Percentiles rank a stretch among this genome's conserved stretches.
Conservation (phyloP, 2,329 filamentous ascomycete species). For the Byssochlamys sp. region DNA sequence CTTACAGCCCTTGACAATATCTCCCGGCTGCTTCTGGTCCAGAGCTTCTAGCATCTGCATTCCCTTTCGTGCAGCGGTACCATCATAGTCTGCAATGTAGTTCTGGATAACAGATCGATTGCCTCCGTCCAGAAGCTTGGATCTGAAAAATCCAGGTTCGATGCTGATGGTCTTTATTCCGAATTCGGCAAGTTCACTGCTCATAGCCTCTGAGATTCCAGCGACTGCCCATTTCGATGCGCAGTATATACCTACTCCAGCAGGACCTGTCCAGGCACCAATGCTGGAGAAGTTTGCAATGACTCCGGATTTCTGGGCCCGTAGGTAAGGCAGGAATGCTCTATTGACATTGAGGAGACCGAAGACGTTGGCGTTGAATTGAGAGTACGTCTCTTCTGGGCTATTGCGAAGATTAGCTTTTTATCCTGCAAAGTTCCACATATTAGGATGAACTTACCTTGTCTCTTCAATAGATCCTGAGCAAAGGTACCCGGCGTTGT, state of each 20-base stretch:
- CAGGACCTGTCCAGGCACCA: constrained; percentile 16
- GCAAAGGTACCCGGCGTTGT: constrained; percentile 23
- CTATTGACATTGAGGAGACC: constrained; percentile 28
- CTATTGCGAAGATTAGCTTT: not conserved
- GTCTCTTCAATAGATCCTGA: constrained; percentile 21
- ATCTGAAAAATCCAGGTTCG: constrained; percentile 12
- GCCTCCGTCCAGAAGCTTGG: constrained; percentile 7
- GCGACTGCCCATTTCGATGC: constrained; percentile 21
- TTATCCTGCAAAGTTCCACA: not conserved
- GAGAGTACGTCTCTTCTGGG: constrained; percentile 12
- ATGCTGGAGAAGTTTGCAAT: constrained; percentile 31
- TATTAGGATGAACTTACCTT: constrained; percentile 6
- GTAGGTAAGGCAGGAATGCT: constrained; percentile 29
- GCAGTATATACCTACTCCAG: constrained; percentile 23
- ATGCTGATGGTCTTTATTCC: constrained; percentile 9
- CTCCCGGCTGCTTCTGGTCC: constrained; percentile 46
- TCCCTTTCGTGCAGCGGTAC: constrained; percentile 4
- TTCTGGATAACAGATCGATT: not conserved
- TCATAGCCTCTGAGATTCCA: not conserved
- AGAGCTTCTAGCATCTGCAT: constrained; percentile 19
- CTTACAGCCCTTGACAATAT: constrained; percentile 44
- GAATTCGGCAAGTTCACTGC: constrained; percentile 8
- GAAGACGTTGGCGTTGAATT: constrained; percentile 32
- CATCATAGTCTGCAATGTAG: constrained; percentile 4
- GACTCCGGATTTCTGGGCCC: constrained; percentile 19